Base-by-base conservation (phyloP, 129 eudicot species). In the Kitagawia praeruptora region DNA sequence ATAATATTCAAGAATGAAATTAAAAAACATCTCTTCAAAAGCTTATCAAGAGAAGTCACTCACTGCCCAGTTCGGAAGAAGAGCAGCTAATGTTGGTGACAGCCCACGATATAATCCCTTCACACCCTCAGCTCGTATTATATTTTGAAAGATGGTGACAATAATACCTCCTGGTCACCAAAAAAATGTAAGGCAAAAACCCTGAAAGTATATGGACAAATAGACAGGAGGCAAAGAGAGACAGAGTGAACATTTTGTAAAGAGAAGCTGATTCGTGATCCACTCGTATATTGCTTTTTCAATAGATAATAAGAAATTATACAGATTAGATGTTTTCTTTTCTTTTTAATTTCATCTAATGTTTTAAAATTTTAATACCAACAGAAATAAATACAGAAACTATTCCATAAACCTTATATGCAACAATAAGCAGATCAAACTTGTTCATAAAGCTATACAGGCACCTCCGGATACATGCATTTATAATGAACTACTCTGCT, bases 1-100 rank as follows among this genome's bases (percentile, higher is more conserved):
- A 3, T 45, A 15, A n/a, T 11, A 25, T 23, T 45, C 40, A 75
- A 16, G 14, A 28, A 27, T 46, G 4, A n/a, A 47, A 79, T 3
- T 38, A 49, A 38, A 2, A 23, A 23, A n/a, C 38, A 14, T 34
- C 69, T 37, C 51, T 70, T 5, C 71, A 71, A 34, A 51, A 70
- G 53, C 72, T 53, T 46, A 11, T 34, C 37, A 66, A 66, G 84
- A 58, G 75, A 86, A 77, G 80, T 25, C 79, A 79, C 97, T 95
- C 75, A 95, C 98, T 40, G 98, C 98, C 98, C 98, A 95, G 81
- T 92, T 95, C 63, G 98, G 98, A 86, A 95, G 97, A 69, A 95
- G 71, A 58, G 98, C 98, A 78, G 88, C 79, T 80, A 95, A 56
- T 44, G 98, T 95, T 58, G 98, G 98, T 56, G 98, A 87, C 78